Base-by-base conservation (phyloP, 805 yeast genomes). In the Spathaspora passalidarum region DNA sequence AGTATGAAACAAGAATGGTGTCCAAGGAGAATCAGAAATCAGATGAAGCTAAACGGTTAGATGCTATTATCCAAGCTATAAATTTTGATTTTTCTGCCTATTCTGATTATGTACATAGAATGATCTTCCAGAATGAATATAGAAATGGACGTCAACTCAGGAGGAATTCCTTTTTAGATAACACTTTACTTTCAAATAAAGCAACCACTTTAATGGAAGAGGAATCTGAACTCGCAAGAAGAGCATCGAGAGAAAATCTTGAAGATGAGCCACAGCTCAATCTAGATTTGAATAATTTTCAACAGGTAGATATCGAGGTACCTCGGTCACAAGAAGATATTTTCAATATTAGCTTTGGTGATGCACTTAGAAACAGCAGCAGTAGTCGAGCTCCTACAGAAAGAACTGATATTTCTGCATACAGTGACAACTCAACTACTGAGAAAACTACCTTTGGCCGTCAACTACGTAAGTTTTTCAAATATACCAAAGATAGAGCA, bases 151-250 rank as follows among this genome's bases (percentile, higher is more conserved):
- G 16, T n/a, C 14, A 29, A 9, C 34, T 29, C 16, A 13, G 34
- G 14, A 29, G 7, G 34, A 29, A 29, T 29, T 29, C 34, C 13
- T 29, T 29, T 13, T 29, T 29, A 17, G 34, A 29, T 29, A n/a
- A n/a, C n/a, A 13, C 34, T 6, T 29, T 17, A 3, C 23, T 44
- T 18, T 38, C 26, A 14, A 38, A 34, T 18, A 17, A 37, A 20
- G 13, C 26, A 7, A 38, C 32, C n/a, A 10, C 14, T 21, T 6
- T 34, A 4, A 13, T 23, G 17, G n/a, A 23, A 4, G 38, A 38
- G 22, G 39, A 36, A 20, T 20, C 39, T 9, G 47, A 39, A 34
- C 40, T 39, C n/a, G 42, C 32, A 6, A 39, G 47, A 39, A 25
- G 35, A 11, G 38, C 17, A 3, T 20, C 25, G 4, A 10, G 23